Percentiles rank a stretch among this genome's conserved stretches.
Evolutionary conservation across 2,329 filamentous ascomycete species (phyloP).

Genomic region (Fusarium dlaminii): DNA sequence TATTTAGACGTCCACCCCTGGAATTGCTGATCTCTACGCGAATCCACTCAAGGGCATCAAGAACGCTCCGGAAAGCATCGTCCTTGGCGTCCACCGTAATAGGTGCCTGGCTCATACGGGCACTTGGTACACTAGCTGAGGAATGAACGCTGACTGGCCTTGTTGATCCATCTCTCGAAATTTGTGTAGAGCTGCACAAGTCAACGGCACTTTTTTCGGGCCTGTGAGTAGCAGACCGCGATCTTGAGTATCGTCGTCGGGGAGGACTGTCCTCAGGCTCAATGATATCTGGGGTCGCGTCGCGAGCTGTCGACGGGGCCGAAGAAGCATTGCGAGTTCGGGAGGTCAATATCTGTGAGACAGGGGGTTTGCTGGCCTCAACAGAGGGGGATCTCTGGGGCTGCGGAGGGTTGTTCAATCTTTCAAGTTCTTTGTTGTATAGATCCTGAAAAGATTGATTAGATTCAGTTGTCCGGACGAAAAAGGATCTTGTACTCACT

Average conservation of each 20-base stretch:
- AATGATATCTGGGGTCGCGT: conserved; percentile 19
- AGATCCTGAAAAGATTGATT: conserved; percentile 38
- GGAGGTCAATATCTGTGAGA: conserved; percentile 24
- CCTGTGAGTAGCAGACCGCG: conserved; percentile 25
- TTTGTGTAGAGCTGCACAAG: background rate
- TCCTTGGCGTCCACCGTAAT: background rate
- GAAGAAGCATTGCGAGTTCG: conserved; percentile 37
- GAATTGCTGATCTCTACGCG: conserved; percentile 22
- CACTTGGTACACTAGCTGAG: background rate
- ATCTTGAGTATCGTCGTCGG: conserved; percentile 25
- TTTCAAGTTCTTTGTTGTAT: conserved; percentile 35
- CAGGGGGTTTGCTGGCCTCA: conserved; percentile 7
- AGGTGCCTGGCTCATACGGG: background rate
- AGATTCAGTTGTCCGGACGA: background rate
- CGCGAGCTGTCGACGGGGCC: conserved; percentile 4
- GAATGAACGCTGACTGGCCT: conserved; percentile 8
- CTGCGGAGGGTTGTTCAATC: conserved; percentile 34
- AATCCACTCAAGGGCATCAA: conserved; percentile 40
- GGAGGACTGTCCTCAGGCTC: conserved; percentile 13
- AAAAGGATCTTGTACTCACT: conserved; percentile 45
- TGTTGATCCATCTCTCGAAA: conserved; percentile 2
- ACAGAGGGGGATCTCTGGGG: conserved; percentile 26
- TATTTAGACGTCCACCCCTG: conserved; percentile 39
- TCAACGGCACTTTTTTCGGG: background rate
- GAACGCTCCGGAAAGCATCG: conserved; percentile 41